A percentile compares a stretch with the other conserved stretches of the same genome.
Evolutionary conservation across 108 stramenopile species (phyloP).

Genomic region (Fistulifera pelliculosa): DNA sequence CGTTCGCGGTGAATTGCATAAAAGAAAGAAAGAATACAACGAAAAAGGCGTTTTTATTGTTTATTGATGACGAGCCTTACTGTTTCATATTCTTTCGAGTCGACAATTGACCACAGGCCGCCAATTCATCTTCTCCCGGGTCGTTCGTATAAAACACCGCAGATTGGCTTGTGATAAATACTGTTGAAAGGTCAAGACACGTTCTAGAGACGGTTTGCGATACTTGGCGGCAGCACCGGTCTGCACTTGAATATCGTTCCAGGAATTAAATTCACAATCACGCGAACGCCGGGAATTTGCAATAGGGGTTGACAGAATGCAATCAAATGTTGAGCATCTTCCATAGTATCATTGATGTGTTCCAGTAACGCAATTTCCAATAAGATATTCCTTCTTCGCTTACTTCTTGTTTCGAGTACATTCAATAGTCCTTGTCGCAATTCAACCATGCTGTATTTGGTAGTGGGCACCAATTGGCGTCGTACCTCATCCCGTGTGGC

Average conservation of each 20-base stretch:
- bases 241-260: conserved; percentile 58
- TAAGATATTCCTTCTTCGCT: conserved; percentile 43
- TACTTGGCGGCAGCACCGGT: conserved; percentile 22
- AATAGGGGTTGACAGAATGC: conserved; percentile 52
- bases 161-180: conserved; percentile 30
- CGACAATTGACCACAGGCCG: conserved; percentile 79
- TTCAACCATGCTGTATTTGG: conserved; percentile 58
- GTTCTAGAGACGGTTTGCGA: conserved; percentile 41
- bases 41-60: too few species aligned
- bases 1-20: too few species aligned
- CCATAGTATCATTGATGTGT: conserved; percentile 69
- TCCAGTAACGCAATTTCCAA: conserved; percentile 72
- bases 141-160: conserved; percentile 45
- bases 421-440: conserved; percentile 49
- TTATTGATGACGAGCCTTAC: too few species aligned
- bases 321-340: conserved; percentile 66
- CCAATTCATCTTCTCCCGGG: conserved; percentile 79
- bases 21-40: too few species aligned
- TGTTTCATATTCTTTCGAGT: too few species aligned
- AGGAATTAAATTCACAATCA: conserved; percentile 84
- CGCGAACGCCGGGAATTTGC: conserved; percentile 35
- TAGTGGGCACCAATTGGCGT: conserved; percentile 64
- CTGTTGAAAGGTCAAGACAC: conserved; percentile 44
- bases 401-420: conserved; percentile 28
- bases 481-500: conserved; percentile 60